A percentile compares a stretch with the other conserved stretches of the same genome.
phyloP scores from a whole-genome alignment of 257 asterid species.

The Solanum microdontum region DNA sequence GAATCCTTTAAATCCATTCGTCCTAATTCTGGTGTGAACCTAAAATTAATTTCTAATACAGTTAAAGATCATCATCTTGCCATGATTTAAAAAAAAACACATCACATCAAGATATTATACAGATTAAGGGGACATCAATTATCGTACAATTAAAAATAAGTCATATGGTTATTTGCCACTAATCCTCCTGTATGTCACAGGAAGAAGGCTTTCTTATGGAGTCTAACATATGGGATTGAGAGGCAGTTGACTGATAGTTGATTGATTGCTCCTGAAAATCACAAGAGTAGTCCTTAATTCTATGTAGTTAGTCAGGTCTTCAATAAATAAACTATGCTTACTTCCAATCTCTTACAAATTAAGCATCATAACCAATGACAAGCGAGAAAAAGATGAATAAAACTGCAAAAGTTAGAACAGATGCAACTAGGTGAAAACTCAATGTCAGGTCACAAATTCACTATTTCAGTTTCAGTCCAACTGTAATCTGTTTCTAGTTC shows the following conservation, averaged over 20 bases:
- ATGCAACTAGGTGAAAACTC: not conserved
- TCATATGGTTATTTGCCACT: not conserved
- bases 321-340: not conserved
- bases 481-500: not conserved
- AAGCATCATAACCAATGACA: not conserved
- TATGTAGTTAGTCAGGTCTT: not conserved
- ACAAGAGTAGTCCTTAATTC: not conserved
- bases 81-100: not conserved
- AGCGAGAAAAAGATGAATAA: not conserved
- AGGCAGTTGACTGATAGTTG: not conserved
- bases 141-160: not conserved
- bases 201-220: not conserved
- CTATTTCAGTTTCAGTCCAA: not conserved
- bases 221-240: not conserved
- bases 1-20: conserved; percentile 53
- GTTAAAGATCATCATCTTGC: not conserved
- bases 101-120: not conserved
- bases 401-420: not conserved
- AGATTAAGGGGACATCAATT: not conserved
- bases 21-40: conserved; percentile 63
- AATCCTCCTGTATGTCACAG: not conserved
- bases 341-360: not conserved
- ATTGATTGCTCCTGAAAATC: not conserved
- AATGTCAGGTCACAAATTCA: not conserved
- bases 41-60: conserved; percentile 16